phyloP scores from a whole-genome alignment of 1,139 yeast species.

The Protomyces inouyei region DNA sequence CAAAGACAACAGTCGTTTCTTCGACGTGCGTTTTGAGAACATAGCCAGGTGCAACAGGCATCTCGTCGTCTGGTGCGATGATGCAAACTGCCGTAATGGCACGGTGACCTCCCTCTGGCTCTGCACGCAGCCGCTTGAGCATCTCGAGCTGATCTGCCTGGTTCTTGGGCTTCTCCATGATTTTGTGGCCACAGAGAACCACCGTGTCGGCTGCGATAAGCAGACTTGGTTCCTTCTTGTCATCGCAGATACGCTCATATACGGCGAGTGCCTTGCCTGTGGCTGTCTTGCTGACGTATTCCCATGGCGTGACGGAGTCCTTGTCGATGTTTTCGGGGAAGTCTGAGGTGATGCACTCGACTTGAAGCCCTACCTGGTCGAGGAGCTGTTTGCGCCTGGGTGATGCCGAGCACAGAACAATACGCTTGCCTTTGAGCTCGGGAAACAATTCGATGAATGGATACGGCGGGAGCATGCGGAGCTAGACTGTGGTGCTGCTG shows the following conservation, averaged over 20 bases:
- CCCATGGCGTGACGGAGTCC: slow-evolving; percentile 38
- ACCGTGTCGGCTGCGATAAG: slow-evolving; percentile 82
- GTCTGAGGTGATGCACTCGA: slow-evolving; percentile 50
- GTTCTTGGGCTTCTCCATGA: slow-evolving; percentile 72
- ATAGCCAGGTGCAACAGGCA: slow-evolving; percentile 43
- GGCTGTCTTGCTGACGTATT: slow-evolving; percentile 71
- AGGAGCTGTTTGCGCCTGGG: slow-evolving; percentile 73
- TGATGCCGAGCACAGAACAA: slow-evolving; percentile 77
- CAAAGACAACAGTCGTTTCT: slow-evolving; percentile 49
- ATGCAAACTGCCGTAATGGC: slow-evolving; percentile 69
- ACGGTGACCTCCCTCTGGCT: slow-evolving; percentile 44
- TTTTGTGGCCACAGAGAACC: slow-evolving; percentile 54
- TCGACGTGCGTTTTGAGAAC: slow-evolving; percentile 44
- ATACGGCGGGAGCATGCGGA: not conserved
- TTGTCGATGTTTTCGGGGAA: slow-evolving; percentile 75
- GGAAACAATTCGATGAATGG: slow-evolving; percentile 29
- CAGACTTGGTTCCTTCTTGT: slow-evolving; percentile 43
- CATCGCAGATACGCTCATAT: slow-evolving; percentile 42
- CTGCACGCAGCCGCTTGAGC: slow-evolving; percentile 47
- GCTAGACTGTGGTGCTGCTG: too few species aligned
- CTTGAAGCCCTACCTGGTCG: slow-evolving; percentile 56
- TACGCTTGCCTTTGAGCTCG: slow-evolving; percentile 34
- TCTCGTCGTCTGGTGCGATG: slow-evolving; percentile 44
- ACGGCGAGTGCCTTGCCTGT: slow-evolving; percentile 60
- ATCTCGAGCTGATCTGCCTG: slow-evolving; percentile 49